A percentile compares a stretch with the other conserved stretches of the same genome.
phyloP scores from a whole-genome alignment of 2,329 filamentous ascomycete genomes.

The Bretziella fagacearum region DNA sequence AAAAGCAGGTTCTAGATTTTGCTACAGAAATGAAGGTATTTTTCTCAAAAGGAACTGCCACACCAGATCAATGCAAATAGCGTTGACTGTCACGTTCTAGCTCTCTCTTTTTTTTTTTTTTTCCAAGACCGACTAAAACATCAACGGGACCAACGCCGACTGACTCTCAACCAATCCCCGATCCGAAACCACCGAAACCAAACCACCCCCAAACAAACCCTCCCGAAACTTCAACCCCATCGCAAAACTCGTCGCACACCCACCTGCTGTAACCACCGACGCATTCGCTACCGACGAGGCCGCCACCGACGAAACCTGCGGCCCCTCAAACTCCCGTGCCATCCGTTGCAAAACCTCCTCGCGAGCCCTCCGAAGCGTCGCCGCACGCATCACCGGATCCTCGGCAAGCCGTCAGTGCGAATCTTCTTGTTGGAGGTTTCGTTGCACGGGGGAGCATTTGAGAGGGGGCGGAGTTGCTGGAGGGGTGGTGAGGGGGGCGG shows the following conservation, averaged over 20 bases:
- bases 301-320: background rate
- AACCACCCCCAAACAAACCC: slow-evolving; percentile 27
- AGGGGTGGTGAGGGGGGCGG: background rate
- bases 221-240: slow-evolving; percentile 26
- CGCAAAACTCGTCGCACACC: slow-evolving; percentile 18
- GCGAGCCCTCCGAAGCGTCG: slow-evolving; percentile 40
- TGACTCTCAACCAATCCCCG: slow-evolving; percentile 20
- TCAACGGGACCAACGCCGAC: background rate
- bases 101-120: no score
- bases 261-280: background rate
- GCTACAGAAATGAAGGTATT: no score
- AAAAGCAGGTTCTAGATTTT: no score
- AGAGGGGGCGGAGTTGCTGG: background rate
- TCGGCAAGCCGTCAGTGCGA: slow-evolving; percentile 39
- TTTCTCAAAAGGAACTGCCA: no score
- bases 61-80: no score
- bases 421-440: slow-evolving; percentile 31
- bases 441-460: background rate
- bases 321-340: slow-evolving; percentile 29
- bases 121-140: no score
- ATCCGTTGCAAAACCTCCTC: slow-evolving; percentile 44
- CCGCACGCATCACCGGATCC: slow-evolving; percentile 36
- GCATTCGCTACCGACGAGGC: background rate
- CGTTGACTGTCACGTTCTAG: no score
- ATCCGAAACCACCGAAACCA: slow-evolving; percentile 46